Conservation (phyloP, 2,329 filamentous ascomycete species). For the Bipolaris oryzae region DNA sequence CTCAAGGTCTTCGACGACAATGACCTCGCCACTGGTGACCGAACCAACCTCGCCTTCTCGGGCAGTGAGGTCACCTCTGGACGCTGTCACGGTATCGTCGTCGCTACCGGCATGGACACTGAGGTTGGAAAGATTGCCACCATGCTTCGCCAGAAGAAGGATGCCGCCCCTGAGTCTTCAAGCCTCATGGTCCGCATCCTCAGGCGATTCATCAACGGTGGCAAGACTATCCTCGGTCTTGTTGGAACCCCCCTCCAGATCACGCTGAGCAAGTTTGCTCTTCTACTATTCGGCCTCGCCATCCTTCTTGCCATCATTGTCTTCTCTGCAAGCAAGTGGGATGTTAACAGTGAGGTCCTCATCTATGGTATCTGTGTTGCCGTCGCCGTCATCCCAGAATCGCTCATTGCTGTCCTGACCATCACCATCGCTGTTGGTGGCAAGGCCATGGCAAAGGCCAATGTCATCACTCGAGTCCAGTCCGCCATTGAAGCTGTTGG, state of each 20-base stretch:
- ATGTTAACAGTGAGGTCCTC: conserved; percentile 51
- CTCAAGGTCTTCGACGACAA: conserved; percentile 57
- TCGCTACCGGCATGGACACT: conserved; percentile 73
- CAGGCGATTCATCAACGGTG: conserved; percentile 43
- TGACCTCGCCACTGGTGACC: conserved; percentile 66
- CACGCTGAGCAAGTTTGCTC: conserved; percentile 83
- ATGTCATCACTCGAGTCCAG: conserved; percentile 50
- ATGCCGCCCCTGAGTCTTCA: conserved; percentile 58
- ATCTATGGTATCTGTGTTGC: conserved; percentile 57
- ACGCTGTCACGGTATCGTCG: conserved; percentile 70
- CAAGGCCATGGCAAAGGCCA: conserved; percentile 50
- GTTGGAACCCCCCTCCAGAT: conserved; percentile 84
- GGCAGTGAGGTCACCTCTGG: conserved; percentile 75
- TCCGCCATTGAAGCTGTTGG: conserved; percentile 50
- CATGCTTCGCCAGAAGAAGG: conserved; percentile 66
- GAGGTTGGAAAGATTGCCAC: conserved; percentile 78
- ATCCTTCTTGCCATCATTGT: conserved; percentile 73
- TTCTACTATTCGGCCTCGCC: conserved; percentile 58
- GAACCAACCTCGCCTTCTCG: conserved; percentile 73
- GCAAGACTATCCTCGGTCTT: conserved; percentile 65
- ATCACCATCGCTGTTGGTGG: conserved; percentile 64
- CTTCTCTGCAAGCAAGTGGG: conserved; percentile 64
- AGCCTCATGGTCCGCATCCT: conserved; percentile 42
- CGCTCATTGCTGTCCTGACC: conserved; percentile 69
- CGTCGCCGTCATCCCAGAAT: conserved; percentile 56